Evolutionary conservation across 192 early-diverging fungal genomes (phyloP), one percentile per base, ranked within the genome.

Genomic region (Coemansia sp.): DNA sequence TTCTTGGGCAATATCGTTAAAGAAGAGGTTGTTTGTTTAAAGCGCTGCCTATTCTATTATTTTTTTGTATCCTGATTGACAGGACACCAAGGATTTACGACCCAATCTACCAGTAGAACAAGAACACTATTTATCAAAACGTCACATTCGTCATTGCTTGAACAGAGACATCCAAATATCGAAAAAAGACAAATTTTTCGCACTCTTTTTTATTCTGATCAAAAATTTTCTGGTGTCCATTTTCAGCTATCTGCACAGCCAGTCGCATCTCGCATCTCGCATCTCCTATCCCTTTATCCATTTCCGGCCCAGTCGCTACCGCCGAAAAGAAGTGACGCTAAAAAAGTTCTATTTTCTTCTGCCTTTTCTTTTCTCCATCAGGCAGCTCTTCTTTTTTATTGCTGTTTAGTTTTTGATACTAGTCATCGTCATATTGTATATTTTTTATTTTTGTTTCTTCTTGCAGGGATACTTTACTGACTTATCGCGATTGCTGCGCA

Each of bases 71-170:
- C 50, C 50, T 27, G 50, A 52, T 52, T 52, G 24, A 14, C 50
- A 52, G 24, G 50, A 9, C 6, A 6, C 3, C 6, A 23, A 52
- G 49, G 50, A 52, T 52, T 23, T 27, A 42, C 39, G 39, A 16
- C 20, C 50, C 22, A 28, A 28, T 52, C 50, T 52, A 28, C 24
- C 6, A 27, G 3, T 27, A 23, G 4, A 32, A 32, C 30, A 52
- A 28, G 1, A 14, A 27, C 50, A 28, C 24, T 52, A 52, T 52
- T 32, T 32, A 52, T 52, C 11, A 13, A 50, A 28, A 52, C 50
- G 24, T 52, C 50, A 52, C 50, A 25, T 52, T 52, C 50, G 50
- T 28, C 50, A 28, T 52, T 42, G 39, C 39, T 42, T 42, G 3
- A 42, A 9, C n/a, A n/a, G 11, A 42, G 13, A 1, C 20, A 24